phyloP scores from a whole-genome alignment of 2,329 filamentous ascomycete species.

The Exophiala spinifera region DNA sequence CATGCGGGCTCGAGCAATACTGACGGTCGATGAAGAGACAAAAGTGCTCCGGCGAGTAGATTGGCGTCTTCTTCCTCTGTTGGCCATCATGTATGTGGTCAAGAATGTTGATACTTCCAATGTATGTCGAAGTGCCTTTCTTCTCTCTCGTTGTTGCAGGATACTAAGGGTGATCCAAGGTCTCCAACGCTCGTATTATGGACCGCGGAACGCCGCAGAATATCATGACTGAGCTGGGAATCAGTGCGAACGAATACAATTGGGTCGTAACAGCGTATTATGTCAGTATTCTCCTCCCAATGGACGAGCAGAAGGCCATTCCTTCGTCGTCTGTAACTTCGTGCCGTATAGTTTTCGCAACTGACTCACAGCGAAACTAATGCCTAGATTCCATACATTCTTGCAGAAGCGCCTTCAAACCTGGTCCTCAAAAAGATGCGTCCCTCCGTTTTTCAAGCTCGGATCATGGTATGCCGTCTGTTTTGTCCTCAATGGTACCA shows the following conservation, averaged over 20 bases:
- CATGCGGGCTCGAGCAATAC: slow-evolving; percentile 34
- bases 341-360: too few relatives aligned
- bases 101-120: slow-evolving; percentile 36
- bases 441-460: slow-evolving; percentile 44
- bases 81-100: slow-evolving; percentile 34
- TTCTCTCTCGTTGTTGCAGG: too few relatives aligned
- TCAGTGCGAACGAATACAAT: slow-evolving; percentile 42
- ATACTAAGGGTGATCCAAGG: slow-evolving; percentile 13
- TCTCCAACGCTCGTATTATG: slow-evolving; percentile 39
- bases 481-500: slow-evolving; percentile 53
- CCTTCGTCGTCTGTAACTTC: too few relatives aligned
- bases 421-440: slow-evolving; percentile 68
- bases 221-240: slow-evolving; percentile 39
- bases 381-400: slow-evolving; percentile 71
- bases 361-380: slow-evolving; percentile 1
- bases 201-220: slow-evolving; percentile 37
- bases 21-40: slow-evolving; percentile 45
- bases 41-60: slow-evolving; percentile 45
- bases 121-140: slow-evolving; percentile 19
- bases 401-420: slow-evolving; percentile 69
- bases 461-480: slow-evolving; percentile 31
- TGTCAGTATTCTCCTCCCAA: slow-evolving; percentile 27
- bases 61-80: slow-evolving; percentile 44
- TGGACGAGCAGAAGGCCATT: too few relatives aligned
- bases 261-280: slow-evolving; percentile 41